Conservation (phyloP, 2,329 filamentous ascomycete genomes). For the Neospermospora avenae region DNA sequence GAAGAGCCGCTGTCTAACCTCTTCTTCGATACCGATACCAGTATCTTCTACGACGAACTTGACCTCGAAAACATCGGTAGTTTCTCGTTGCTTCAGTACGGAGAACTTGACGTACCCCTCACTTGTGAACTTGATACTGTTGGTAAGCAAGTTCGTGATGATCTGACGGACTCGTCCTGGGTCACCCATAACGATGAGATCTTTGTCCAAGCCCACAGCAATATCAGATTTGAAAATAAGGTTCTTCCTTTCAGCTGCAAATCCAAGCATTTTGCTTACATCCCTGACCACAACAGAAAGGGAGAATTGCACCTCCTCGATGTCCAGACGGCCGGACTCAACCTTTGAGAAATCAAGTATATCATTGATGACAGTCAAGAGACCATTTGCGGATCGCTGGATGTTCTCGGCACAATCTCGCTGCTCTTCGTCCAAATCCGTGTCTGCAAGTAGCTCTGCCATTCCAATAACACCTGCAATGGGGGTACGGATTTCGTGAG, state of each 20-base stretch:
- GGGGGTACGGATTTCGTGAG: conserved; percentile 74
- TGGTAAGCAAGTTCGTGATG: conserved; percentile 74
- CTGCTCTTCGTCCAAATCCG: conserved; percentile 65
- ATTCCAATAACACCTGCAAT: conserved; percentile 80
- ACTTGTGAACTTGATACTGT: conserved; percentile 72
- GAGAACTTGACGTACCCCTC: conserved; percentile 66
- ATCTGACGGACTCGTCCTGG: conserved; percentile 82
- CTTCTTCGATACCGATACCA: conserved; percentile 77
- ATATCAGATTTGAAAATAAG: conserved; percentile 68
- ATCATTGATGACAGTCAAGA: conserved; percentile 87
- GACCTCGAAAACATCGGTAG: conserved; percentile 61
- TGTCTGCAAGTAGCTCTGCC: conserved; percentile 70
- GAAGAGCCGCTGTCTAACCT: conserved; percentile 70
- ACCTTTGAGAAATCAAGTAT: conserved; percentile 89
- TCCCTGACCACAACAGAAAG: conserved; percentile 71
- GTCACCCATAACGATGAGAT: conserved; percentile 81
- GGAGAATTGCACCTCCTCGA: conserved; percentile 79
- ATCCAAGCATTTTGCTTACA: conserved; percentile 83
- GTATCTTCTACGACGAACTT: conserved; percentile 74
- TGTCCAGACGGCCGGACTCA: conserved; percentile 71
- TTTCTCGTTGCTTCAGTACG: conserved; percentile 61
- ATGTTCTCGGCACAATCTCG: conserved; percentile 75
- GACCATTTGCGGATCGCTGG: conserved; percentile 72
- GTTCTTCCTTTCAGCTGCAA: conserved; percentile 77
- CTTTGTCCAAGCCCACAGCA: conserved; percentile 53